Conservation (phyloP, 371 early-diverging fungal genomes). For the Dinochytrium kinnereticum region DNA sequence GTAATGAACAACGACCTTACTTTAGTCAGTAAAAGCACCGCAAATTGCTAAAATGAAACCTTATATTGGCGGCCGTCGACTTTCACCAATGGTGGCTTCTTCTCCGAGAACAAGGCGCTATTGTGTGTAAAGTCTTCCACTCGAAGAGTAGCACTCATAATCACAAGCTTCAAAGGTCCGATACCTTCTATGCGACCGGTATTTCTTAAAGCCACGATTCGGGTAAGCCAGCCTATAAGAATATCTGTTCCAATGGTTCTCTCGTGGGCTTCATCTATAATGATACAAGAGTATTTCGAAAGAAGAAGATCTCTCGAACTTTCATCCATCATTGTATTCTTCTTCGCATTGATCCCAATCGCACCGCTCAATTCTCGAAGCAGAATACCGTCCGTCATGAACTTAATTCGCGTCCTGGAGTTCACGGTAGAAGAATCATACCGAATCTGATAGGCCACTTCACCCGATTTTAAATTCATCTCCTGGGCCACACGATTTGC, state of each 20-base stretch:
- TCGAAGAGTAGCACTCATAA: constrained; percentile 99
- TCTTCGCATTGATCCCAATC: not conserved
- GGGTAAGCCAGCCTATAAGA: constrained; percentile 90
- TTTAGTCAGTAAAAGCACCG: not conserved
- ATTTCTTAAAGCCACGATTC: constrained; percentile 75
- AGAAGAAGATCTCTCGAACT: constrained; percentile 75
- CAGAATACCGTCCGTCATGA: constrained; percentile 99
- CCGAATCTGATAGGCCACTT: constrained; percentile 83
- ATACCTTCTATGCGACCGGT: constrained; percentile 44
- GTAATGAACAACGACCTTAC: constrained; percentile 80
- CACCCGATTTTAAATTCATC: constrained; percentile 28
- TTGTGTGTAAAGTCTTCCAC: constrained; percentile 93
- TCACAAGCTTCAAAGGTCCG: constrained; percentile 88
- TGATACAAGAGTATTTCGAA: constrained; percentile 90
- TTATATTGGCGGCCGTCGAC: constrained; percentile 94
- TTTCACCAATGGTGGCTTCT: constrained; percentile 83
- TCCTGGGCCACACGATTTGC: constrained; percentile 94
- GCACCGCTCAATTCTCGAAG: constrained; percentile 87
- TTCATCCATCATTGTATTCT: not conserved
- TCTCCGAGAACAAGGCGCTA: constrained; percentile 68
- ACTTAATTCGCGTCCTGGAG: constrained; percentile 84
- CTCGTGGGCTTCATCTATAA: constrained; percentile 99
- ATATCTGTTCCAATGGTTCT: constrained; percentile 98
- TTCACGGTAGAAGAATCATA: constrained; percentile 83
- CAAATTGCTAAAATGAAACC: too few relatives aligned